A percentile compares a stretch with the other conserved stretches of the same genome.
Evolutionary conservation across 2,329 filamentous ascomycete species (phyloP).

Genomic region (Penicillium olsonii): DNA sequence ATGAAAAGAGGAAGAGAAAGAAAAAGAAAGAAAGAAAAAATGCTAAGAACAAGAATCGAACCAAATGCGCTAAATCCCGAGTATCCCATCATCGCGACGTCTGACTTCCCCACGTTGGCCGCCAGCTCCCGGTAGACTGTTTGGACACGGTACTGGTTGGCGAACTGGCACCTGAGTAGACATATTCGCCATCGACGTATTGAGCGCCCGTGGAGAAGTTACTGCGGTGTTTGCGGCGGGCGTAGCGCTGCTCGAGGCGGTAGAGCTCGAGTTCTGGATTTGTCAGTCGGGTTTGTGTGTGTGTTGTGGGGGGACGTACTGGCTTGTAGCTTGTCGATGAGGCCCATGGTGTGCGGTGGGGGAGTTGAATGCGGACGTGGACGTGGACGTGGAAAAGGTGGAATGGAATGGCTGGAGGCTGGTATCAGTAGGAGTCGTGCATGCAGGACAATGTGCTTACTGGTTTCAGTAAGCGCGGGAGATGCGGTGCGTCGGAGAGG

Average conservation of each 20-base stretch:
- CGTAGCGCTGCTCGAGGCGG: conserved; percentile 93
- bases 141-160: conserved; percentile 43
- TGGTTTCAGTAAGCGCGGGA: not conserved
- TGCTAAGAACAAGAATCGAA: conserved; percentile 8
- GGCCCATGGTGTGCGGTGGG: conserved; percentile 46
- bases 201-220: conserved; percentile 86
- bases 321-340: conserved; percentile 53
- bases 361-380: not conserved
- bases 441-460: not conserved
- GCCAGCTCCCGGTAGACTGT: conserved; percentile 40
- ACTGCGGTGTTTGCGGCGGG: conserved; percentile 82
- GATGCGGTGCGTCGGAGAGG: too few relatives aligned
- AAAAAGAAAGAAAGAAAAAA: conserved; percentile 12
- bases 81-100: conserved; percentile 27
- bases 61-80: not conserved
- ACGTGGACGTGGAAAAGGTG: not conserved
- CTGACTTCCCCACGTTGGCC: conserved; percentile 28
- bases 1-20: not conserved
- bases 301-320: conserved; percentile 40
- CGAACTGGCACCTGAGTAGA: conserved; percentile 59
- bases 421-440: too few relatives aligned
- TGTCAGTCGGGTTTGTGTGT: conserved; percentile 54
- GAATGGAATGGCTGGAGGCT: not conserved
- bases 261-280: conserved; percentile 76
- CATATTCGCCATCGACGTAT: conserved; percentile 95